Evolutionary conservation across 306 rosid genomes (phyloP).

Genomic region (Chamaecrista fasciculata): DNA sequence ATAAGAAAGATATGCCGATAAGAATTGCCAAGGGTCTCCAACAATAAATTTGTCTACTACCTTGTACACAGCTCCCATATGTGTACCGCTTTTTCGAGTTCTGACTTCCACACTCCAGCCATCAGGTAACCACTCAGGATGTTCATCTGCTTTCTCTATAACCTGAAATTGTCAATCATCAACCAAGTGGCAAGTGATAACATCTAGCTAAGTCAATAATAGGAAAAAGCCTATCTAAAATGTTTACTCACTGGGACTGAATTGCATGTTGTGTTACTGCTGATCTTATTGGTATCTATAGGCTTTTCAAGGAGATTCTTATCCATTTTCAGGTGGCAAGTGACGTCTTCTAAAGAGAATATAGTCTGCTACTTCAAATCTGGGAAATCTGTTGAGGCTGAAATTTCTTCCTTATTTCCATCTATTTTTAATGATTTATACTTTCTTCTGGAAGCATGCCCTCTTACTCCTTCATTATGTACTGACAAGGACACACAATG

Average conservation of each 20-base stretch:
- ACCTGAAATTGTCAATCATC: constrained; percentile 40
- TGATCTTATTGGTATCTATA: constrained; percentile 27
- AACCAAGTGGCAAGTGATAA: constrained; percentile 23
- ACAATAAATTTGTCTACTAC: constrained; percentile 35
- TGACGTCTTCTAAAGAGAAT: constrained; percentile 39
- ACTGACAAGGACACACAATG: not conserved
- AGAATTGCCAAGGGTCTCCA: constrained; percentile 2
- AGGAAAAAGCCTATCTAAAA: constrained; percentile 7
- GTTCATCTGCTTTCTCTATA: constrained; percentile 40
- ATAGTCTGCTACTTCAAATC: constrained; percentile 36
- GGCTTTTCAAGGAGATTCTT: constrained; percentile 18
- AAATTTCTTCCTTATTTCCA: constrained; percentile 5
- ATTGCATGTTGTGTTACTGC: constrained; percentile 22
- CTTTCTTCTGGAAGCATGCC: constrained; percentile 2
- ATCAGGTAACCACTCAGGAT: constrained; percentile 82
- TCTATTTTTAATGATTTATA: constrained; percentile 4
- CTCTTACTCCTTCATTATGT: constrained; percentile 7
- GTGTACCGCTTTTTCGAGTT: constrained; percentile 64
- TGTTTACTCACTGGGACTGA: constrained; percentile 51
- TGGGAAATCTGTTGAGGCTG: constrained; percentile 33
- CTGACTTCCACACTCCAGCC: constrained; percentile 70
- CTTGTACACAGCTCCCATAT: constrained; percentile 68
- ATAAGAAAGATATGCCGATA: not conserved
- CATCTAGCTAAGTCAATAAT: constrained; percentile 12
- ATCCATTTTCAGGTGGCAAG: constrained; percentile 33